Base-by-base conservation (phyloP, 1,284 basidiomycete species). In the Trichosporon sp. region DNA sequence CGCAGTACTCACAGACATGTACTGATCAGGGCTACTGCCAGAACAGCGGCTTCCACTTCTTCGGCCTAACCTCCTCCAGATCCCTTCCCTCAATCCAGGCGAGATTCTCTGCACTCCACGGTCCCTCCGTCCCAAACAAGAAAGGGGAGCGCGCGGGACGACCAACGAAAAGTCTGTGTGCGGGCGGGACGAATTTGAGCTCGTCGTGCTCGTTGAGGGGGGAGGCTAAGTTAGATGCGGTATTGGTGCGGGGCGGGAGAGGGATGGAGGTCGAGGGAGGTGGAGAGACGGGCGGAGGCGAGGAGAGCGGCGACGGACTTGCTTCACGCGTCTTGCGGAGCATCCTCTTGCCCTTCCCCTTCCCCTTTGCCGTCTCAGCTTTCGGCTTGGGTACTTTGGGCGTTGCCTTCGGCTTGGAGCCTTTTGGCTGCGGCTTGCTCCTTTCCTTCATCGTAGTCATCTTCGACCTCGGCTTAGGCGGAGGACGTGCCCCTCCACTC, bases 11-110 rank as follows among this genome's bases (percentile, higher is more conserved):
- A 26, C 16, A 19, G 2, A 7, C n/a, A 51, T 16, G 4, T 7
- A 37, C 35, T 10, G 35, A 37, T 5, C 6, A 37, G 8, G 35
- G 5, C 19, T 11, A 54, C 2, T 16, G 5, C 51, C 51, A 54
- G 51, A n/a, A 54, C 19, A 7, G n/a, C 7, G 51, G 51, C 19
- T 26, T 10, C 51, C 51, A 54, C 51, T 63, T 35, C 16, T 7
- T n/a, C 32, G 19, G 14, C 35, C 32, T 1, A 0, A 63, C 59
- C 37, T 46, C 64, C 11, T 46, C 16, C 40, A 63, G 31, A 8
- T 35, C 32, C 31, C 31, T 35, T 32, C 59, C 59, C 59, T 63
- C 59, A n/a, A 48, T 54, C 68, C 68, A 65, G 16, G 63, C 48
- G 19, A 21, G 19, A 26, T 69, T 31, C 63, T 65, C 48, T 11